Base-by-base conservation (phyloP, 2,329 filamentous ascomycete species). In the Fusarium hostae region DNA sequence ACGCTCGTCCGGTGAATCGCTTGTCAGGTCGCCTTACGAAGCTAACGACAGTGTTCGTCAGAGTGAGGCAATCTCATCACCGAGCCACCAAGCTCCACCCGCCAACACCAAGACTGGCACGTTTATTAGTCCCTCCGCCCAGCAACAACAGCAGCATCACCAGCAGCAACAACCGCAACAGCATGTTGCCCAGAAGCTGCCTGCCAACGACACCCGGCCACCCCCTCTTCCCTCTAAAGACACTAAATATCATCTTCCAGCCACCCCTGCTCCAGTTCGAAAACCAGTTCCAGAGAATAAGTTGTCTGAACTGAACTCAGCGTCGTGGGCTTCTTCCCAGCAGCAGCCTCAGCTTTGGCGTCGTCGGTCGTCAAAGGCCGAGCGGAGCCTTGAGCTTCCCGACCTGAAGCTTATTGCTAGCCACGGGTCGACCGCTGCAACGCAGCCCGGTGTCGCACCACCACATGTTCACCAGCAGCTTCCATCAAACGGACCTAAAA, bases 361-460 rank as follows among this genome's bases (percentile, higher is more conserved):
- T 62, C 82, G 87, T 57, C 84, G 87, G 48, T 87, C 86, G 18
- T 78, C 84, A 30, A 88, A 85, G 75, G 81, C 81, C 59, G 85
- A 87, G 59, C 81, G 81, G 57, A 83, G 79, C 66, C 76, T 85
- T 37, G 82, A 84, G 50, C 81, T 88, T 8, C 78, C 85, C 12
- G 82, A 84, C 62, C 82, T 89, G 55, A 85, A 85, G 65, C 79
- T 89, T 59, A 76, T 83, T 52, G 75, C 79, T 43, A 87, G 84
- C 61, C 82, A 87, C 78, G 86, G 86, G 40, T 88, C 86, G 24
- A 87, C 86, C 8, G 83, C 82, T 22, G 79, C 81, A 40, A 74
- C 75, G 26, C 74, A 76, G 43, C 48, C 71, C 43, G 40, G 30
- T 28, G 54, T 60, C 41, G 54, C 59, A 58, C 57, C 59, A 58